Percentiles rank a stretch among this genome's conserved stretches.
phyloP scores from a whole-genome alignment of 805 yeast species.

The Huiozyma sinensis region DNA sequence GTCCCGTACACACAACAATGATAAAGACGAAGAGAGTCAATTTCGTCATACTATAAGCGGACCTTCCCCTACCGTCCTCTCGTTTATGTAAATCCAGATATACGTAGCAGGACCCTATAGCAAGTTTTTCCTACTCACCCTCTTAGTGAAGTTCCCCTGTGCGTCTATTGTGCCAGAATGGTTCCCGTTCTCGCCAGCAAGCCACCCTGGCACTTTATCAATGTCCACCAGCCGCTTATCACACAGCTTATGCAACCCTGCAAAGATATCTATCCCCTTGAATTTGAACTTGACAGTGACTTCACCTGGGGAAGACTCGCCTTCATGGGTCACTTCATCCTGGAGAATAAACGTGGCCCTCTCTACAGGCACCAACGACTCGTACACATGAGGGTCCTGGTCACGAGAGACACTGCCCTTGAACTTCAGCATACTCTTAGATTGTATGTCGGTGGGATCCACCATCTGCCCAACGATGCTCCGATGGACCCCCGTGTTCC shows the following conservation, averaged over 20 bases:
- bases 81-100: neutral
- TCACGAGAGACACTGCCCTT: slow-evolving; percentile 41
- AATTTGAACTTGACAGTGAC: slow-evolving; percentile 29
- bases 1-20: slow-evolving; percentile 41
- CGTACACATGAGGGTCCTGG: slow-evolving; percentile 1
- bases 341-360: slow-evolving; percentile 36
- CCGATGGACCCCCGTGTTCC: slow-evolving; percentile 33
- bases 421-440: slow-evolving; percentile 42
- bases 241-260: slow-evolving; percentile 64
- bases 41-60: slow-evolving; percentile 28
- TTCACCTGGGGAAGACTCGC: slow-evolving; percentile 11
- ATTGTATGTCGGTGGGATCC: slow-evolving; percentile 25
- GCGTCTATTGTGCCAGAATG: slow-evolving; percentile 35
- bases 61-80: neutral
- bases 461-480: slow-evolving; percentile 20
- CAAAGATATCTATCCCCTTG: slow-evolving; percentile 64
- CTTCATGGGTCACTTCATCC: slow-evolving; percentile 15
- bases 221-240: slow-evolving; percentile 39
- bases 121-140: no score
- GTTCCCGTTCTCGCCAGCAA: slow-evolving; percentile 64
- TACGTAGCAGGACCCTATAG: neutral
- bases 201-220: slow-evolving; percentile 57
- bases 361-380: slow-evolving; percentile 51
- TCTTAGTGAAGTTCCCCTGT: slow-evolving; percentile 28
- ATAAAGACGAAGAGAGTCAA: slow-evolving; percentile 35